Base-by-base conservation (phyloP, 805 yeast genomes). In the Yamadazyma nakazawae region DNA sequence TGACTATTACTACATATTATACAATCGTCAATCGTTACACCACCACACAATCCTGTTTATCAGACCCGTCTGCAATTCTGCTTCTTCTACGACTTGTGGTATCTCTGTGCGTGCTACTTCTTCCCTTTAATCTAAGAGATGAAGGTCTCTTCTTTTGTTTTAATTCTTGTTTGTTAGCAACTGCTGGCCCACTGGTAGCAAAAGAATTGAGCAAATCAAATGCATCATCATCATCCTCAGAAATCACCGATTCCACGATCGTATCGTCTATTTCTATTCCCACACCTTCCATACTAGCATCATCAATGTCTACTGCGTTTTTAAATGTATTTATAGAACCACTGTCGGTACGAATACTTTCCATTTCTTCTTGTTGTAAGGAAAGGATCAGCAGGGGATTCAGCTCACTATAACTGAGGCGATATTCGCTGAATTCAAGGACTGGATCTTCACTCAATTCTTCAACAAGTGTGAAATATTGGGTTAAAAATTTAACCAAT, bases 201-300 rank as follows among this genome's bases (percentile, higher is more conserved):
- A 58, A 59, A 3, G 64, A 57, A 43, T 60, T 58, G 37, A 62
- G 41, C 49, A 55, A 52, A 47, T 60, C 66, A 42, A 55, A 59
- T 26, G 64, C 55, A 31, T 54, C 56, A 28, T 55, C 56, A 39
- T 58, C 64, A n/a, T 54, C 59, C 32, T 45, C 50, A 7, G 43
- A 40, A 16, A n/a, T 17, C 24, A 21, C 21, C 3, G 37, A 18
- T 18, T 13, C 16, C 30, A 17, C 28, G 19, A 43, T 35, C 11
- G 28, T 43, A 8, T 38, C 42, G 18, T 47, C 49, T 2, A 37
- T 14, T n/a, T 44, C 41, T 16, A 28, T 28, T 31, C 31, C 43
- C 25, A 25, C 40, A 17, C 16, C 32, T 11, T 34, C 43, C 12
- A 45, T 39, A 32, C 17, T 28, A 12, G 40, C 34, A 36, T 42